Evolutionary conservation across 345 rosid genomes (phyloP).

Genomic region (Capsella bursapastoris): DNA sequence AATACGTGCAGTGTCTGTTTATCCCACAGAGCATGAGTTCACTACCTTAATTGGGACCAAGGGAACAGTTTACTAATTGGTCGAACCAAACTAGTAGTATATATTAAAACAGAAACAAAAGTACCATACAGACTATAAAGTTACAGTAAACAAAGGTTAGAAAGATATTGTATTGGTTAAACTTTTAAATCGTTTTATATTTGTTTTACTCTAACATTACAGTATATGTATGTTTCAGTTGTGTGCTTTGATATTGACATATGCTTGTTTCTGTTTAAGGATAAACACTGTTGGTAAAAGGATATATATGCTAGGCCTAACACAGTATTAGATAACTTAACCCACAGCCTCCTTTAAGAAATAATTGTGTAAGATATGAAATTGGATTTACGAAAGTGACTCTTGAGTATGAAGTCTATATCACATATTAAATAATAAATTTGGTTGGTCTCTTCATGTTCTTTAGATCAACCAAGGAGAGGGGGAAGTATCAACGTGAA

Average conservation of each 20-base stretch:
- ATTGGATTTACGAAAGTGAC: constrained; percentile 29
- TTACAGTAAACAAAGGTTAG: not conserved
- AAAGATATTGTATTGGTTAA: not conserved
- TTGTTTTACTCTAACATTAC: not conserved
- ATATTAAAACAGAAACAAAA: not conserved
- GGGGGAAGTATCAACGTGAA: constrained; percentile 40
- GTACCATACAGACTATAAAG: not conserved
- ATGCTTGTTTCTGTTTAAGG: constrained; percentile 20
- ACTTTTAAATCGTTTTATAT: not conserved
- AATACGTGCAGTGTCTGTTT: too few relatives aligned
- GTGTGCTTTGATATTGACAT: constrained; percentile 14
- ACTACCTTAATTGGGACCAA: not conserved
- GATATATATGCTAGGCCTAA: constrained; percentile 27
- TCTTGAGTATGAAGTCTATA: constrained; percentile 24
- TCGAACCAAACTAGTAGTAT: not conserved
- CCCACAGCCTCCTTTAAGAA: not conserved
- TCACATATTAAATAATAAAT: constrained; percentile 22
- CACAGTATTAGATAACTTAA: constrained; percentile 18
- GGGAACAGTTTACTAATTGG: not conserved
- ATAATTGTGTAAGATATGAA: constrained; percentile 20
- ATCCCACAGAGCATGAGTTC: not conserved
- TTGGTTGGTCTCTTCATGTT: constrained; percentile 34
- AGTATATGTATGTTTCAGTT: not conserved
- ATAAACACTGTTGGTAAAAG: constrained; percentile 11
- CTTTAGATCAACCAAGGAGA: constrained; percentile 27